Evolutionary conservation across 352 stramenopile genomes (phyloP).

Genomic region (Phytopythium ostracodes): DNA sequence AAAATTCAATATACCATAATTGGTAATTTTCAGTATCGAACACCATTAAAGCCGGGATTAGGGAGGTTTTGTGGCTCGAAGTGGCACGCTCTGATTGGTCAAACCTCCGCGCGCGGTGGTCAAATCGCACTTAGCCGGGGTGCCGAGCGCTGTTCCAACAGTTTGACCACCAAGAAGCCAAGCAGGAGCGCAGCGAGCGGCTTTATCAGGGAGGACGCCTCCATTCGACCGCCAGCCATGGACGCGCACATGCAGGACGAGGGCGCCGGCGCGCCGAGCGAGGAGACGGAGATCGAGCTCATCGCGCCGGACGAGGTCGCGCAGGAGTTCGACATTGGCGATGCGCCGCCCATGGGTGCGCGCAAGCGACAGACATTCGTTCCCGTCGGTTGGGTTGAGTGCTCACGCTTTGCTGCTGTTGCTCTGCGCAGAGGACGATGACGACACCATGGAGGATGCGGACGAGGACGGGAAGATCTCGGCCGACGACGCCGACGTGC

Average conservation of each 20-base stretch:
- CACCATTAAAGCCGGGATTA: background rate
- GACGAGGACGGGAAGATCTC: slow-evolving; percentile 60
- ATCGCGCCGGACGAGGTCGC: slow-evolving; percentile 77
- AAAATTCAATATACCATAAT: no score
- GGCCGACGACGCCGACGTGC: slow-evolving; percentile 61
- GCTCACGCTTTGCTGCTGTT: background rate
- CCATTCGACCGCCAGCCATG: slow-evolving; percentile 7
- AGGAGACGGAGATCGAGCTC: slow-evolving; percentile 76
- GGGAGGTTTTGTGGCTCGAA: slow-evolving; percentile 7
- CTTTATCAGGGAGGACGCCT: background rate
- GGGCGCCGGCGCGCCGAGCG: background rate
- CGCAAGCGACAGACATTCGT: background rate
- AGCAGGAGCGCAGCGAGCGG: background rate
- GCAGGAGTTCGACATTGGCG: slow-evolving; percentile 82
- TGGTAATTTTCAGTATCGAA: no score
- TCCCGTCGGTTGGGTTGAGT: background rate
- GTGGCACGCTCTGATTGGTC: slow-evolving; percentile 32
- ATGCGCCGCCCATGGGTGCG: slow-evolving; percentile 58
- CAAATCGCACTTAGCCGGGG: slow-evolving; percentile 12
- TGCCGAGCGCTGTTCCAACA: slow-evolving; percentile 7
- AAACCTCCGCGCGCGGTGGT: background rate
- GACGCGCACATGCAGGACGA: slow-evolving; percentile 18
- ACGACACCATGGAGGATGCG: slow-evolving; percentile 49
- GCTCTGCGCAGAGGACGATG: slow-evolving; percentile 48
- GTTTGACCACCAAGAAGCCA: slow-evolving; percentile 11